These are phyloP conservation scores for Backusella sp. DNA, from an alignment of 192 early-diverging fungal species.

Conservation along the genomic window DNA sequence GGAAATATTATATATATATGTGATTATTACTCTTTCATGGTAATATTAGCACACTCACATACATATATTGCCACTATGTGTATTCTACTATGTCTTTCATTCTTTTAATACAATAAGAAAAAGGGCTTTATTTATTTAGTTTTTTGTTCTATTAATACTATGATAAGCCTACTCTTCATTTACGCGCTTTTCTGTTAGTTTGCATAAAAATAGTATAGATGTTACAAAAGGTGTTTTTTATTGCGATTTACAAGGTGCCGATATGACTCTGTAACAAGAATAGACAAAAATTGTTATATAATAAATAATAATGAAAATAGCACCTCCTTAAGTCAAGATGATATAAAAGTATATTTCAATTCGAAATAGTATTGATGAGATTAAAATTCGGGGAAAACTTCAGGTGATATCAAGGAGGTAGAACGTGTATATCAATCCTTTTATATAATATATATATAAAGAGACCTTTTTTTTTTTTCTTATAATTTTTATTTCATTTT, in stretches of 20 bases:
- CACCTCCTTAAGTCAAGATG: neutral
- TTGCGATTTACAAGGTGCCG: neutral
- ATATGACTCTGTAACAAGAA: neutral
- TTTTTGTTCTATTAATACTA: neutral
- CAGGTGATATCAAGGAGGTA: conserved; percentile 8
- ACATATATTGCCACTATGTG: neutral
- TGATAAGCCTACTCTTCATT: neutral
- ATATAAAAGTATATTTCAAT: conserved; percentile 1
- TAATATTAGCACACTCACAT: too few species aligned
- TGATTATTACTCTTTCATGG: neutral
- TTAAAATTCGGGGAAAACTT: neutral
- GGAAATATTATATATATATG: neutral
- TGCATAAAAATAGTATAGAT: neutral
- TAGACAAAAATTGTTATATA: neutral
- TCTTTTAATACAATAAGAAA: too few species aligned
- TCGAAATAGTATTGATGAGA: conserved; percentile 11
- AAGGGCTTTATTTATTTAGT: neutral
- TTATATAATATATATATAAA: neutral
- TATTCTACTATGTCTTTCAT: too few species aligned
- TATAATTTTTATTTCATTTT: neutral
- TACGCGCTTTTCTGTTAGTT: neutral
- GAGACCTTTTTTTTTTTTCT: neutral
- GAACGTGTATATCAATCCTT: conserved; percentile 1
- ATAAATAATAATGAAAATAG: neutral
- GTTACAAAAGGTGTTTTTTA: neutral